phyloP scores from a whole-genome alignment of 306 rosid genomes.

The Castanopsis chinensis region DNA sequence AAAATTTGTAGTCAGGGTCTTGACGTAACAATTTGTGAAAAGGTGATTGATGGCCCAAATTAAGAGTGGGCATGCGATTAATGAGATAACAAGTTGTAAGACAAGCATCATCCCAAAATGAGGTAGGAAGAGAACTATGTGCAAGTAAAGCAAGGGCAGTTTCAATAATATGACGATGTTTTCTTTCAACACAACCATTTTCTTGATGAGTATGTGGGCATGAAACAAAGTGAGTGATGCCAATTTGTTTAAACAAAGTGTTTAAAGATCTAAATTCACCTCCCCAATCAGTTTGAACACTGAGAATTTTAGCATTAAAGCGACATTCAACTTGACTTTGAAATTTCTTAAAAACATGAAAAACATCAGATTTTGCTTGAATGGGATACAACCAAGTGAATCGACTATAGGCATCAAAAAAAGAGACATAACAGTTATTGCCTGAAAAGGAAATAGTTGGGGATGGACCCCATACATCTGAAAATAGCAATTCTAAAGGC shows the following conservation, averaged over 20 bases:
- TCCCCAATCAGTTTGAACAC: neutral
- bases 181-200: neutral
- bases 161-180: neutral
- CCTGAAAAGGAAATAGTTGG: neutral
- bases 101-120: neutral
- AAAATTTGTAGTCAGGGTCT: neutral
- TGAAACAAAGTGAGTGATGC: neutral
- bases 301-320: neutral
- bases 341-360: neutral
- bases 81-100: neutral
- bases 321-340: neutral
- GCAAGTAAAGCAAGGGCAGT: neutral
- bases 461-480: neutral
- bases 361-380: neutral
- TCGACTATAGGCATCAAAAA: neutral
- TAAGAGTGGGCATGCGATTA: neutral
- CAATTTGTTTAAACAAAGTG: no score
- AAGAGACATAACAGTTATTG: neutral
- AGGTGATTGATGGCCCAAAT: no score
- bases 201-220: neutral
- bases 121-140: neutral
- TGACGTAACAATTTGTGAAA: neutral
- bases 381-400: neutral
- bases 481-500: neutral
- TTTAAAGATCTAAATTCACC: neutral